Conservation (phyloP, 108 stramenopile genomes). For the Epipyxis sp. region DNA sequence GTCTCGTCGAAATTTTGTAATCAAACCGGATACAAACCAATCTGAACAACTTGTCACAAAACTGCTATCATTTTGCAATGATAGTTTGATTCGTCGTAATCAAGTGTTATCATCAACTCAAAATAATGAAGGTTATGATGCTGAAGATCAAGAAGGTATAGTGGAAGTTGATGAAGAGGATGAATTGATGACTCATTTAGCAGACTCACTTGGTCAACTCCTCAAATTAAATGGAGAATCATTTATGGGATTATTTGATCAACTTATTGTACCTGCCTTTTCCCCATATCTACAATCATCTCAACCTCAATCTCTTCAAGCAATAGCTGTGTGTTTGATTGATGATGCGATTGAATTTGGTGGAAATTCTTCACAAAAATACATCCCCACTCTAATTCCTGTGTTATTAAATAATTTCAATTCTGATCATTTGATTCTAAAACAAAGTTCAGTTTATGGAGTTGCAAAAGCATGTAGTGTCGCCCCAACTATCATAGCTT, state of each 20-base stretch:
- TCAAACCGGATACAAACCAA: neutral
- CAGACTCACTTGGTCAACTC: slow-evolving; percentile 15
- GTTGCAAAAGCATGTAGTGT: neutral
- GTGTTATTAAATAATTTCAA: neutral
- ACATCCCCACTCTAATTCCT: neutral
- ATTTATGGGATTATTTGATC: slow-evolving; percentile 26
- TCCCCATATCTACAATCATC: slow-evolving; percentile 7
- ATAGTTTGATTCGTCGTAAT: neutral
- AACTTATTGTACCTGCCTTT: slow-evolving; percentile 14
- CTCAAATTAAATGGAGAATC: slow-evolving; percentile 10
- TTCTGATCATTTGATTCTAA: neutral
- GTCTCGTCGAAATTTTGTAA: neutral
- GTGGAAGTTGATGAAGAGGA: slow-evolving; percentile 12
- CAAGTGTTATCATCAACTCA: neutral
- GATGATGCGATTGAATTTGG: slow-evolving; percentile 32
- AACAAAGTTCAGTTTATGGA: slow-evolving; percentile 15
- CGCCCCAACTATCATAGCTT: neutral
- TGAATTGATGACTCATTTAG: slow-evolving; percentile 3
- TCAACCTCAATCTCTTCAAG: slow-evolving; percentile 10
- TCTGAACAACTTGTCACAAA: neutral
- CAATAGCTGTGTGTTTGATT: neutral
- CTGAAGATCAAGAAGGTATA: neutral
- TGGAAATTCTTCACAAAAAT: slow-evolving; percentile 1
- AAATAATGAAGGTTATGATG: slow-evolving; percentile 15
- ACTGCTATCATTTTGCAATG: neutral